Evolutionary conservation across 1,284 basidiomycete species (phyloP).

Genomic region (Trametes hirsuta): DNA sequence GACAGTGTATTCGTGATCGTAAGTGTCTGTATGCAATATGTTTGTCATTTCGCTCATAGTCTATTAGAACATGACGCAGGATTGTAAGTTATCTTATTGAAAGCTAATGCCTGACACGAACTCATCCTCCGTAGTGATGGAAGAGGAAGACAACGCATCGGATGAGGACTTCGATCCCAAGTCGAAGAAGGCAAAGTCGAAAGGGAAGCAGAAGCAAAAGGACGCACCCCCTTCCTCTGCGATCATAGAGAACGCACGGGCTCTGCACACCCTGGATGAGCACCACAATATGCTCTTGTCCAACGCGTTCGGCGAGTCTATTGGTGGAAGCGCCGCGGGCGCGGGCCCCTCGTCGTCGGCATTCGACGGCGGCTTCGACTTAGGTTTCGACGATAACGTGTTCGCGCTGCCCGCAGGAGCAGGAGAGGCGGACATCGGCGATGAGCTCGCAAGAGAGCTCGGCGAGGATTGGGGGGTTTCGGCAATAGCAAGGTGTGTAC

Average conservation of each 20-base stretch:
- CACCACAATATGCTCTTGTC: constrained; percentile 68
- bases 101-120: too few species aligned
- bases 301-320: constrained; percentile 65
- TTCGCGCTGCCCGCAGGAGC: constrained; percentile 55
- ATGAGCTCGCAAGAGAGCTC: constrained; percentile 72
- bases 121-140: not conserved
- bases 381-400: constrained; percentile 52
- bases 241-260: constrained; percentile 48
- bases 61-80: constrained; percentile 54
- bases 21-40: constrained; percentile 32
- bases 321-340: constrained; percentile 38
- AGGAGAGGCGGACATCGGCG: constrained; percentile 61
- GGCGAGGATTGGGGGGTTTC: constrained; percentile 65
- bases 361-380: constrained; percentile 46
- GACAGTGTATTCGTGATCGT: constrained; percentile 65
- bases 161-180: constrained; percentile 56
- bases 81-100: not conserved
- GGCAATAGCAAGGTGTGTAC: constrained; percentile 1
- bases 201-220: constrained; percentile 37
- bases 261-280: constrained; percentile 67
- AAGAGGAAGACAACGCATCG: constrained; percentile 37
- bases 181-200: constrained; percentile 36
- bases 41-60: constrained; percentile 39
- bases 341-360: constrained; percentile 61
- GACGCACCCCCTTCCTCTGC: constrained; percentile 25